Base-by-base conservation (phyloP, 106 monocot genomes). In the Gastrodia elata region DNA sequence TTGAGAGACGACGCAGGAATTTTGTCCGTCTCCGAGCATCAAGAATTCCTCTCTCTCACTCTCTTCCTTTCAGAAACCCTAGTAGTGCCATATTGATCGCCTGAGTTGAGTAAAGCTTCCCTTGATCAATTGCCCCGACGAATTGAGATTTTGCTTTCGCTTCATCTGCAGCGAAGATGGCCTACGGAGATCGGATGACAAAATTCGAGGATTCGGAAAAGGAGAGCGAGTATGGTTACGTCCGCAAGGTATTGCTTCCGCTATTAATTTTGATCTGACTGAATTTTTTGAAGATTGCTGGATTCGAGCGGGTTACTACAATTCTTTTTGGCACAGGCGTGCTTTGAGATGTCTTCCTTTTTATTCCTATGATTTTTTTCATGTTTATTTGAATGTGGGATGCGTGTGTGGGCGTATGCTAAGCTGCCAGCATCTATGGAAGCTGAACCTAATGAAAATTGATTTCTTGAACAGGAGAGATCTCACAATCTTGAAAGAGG, bases 161-260 rank as follows among this genome's bases (percentile, higher is more conserved):
- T 26, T 61, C 61, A 61, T 61, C 30, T 13, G 18, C 16, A n/a
- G 16, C 24, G 71, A 49, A 49, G 77, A 85, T 91, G 71, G 80
- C 80, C 20, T 84, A 83, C 82, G 87, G 85, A 65, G 95, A 89
- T 81, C 89, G 89, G 39, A 1, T 96, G 64, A 92, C 95, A 6
- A 92, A 89, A 37, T 96, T 96, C 78, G 95, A 96, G 89, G 95
- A 96, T 73, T 83, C 89, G 30, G 95, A 96, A 87, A 96, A 92
- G 89, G 95, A 96, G 82, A 96, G 95, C 87, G 92, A 96, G 87
- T 92, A 79, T 38, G 95, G 95, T 71, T 91, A 92, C 34, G 92
- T 96, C 70, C 95, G 92, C 68, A 96, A 96, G 95, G 95, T 89
- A 83, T 68, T 9, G 35, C 39, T 70, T 75, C 20, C 35, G 15